Base-by-base conservation (phyloP, 352 stramenopile species). In the Pilasporangium apinafurcum region DNA sequence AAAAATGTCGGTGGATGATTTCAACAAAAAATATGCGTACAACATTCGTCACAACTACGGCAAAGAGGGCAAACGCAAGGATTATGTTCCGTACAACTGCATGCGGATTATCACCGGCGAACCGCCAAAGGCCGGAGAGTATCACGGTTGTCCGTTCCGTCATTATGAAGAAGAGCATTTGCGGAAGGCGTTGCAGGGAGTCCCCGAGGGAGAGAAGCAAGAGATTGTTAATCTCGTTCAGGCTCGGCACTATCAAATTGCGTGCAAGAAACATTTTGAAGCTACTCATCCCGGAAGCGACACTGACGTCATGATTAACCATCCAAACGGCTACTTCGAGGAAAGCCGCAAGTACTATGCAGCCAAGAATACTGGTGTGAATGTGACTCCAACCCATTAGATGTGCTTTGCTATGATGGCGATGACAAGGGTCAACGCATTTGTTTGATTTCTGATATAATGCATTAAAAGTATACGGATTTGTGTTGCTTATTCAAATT, bases 41-140 rank as follows among this genome's bases (percentile, higher is more conserved):
- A 98, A 97, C 68, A 97, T 99, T 42, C 86, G 96, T 40, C 96
- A 99, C 81, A 98, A 97, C 77, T 99, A 99, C 68, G 97, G 96
- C 30, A 99, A 99, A 62, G 97, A 99, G 70, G 97, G 97, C 39
- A 99, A 98, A 56, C 83, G 96, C 45, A 95, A 94, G 43, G 95
- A 97, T 67, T 99, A 99, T 62, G 95, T 86, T 17, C 92, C 96
- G 17, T 97, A 93, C 65, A 96, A 88, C 67, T 98, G 92, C 62
- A 95, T 95, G 59, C 97, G 97, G 51, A 98, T 99, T 71, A 98
- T 99, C 62, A 95, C 95, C 50, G 90, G 93, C 59, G 79, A 93
- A 27, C 89, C 95, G 6, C 92, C 96, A 12, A 86, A 94, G 38
- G 71, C 76, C 6, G 92, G 92, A 16, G 95, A 98, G 37, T 94